Percentiles rank a stretch among this genome's conserved stretches.
phyloP scores from a whole-genome alignment of 208 protist genomes.

The Crithidia fasciculata region DNA sequence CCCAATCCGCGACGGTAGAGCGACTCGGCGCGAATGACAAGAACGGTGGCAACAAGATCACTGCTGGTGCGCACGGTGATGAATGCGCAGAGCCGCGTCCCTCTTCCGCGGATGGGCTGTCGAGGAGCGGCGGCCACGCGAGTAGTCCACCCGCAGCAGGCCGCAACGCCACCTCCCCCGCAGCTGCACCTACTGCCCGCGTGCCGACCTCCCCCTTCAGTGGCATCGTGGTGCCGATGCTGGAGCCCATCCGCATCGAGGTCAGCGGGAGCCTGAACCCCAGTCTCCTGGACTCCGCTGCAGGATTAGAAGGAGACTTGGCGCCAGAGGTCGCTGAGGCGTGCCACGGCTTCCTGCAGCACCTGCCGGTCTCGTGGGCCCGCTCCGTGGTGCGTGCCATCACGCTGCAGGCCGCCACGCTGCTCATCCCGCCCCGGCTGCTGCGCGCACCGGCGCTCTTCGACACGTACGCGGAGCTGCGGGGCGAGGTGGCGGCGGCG shows the following conservation, averaged over 20 bases:
- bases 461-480: slow-evolving; percentile 61
- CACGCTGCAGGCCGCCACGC: slow-evolving; percentile 62
- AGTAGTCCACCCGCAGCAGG: background rate
- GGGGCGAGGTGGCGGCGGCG: slow-evolving; percentile 44
- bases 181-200: background rate
- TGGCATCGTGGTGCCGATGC: background rate
- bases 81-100: background rate
- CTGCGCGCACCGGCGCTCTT: slow-evolving; percentile 43
- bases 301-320: slow-evolving; percentile 5
- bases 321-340: slow-evolving; percentile 30
- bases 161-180: background rate
- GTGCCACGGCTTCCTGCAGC: slow-evolving; percentile 39
- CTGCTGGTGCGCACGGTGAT: background rate
- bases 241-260: slow-evolving; percentile 8
- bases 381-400: slow-evolving; percentile 51
- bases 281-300: slow-evolving; percentile 13
- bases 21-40: background rate
- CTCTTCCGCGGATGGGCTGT: background rate
- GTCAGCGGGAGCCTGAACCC: slow-evolving; percentile 17
- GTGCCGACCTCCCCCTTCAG: background rate
- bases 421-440: slow-evolving; percentile 51
- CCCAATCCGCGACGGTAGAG: slow-evolving; percentile 17
- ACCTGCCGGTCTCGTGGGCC: slow-evolving; percentile 49
- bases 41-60: background rate
- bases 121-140: background rate